These are phyloP conservation scores for Eucalyptus regnans DNA, from an alignment of 345 rosid genomes.

Conservation along the genomic window DNA sequence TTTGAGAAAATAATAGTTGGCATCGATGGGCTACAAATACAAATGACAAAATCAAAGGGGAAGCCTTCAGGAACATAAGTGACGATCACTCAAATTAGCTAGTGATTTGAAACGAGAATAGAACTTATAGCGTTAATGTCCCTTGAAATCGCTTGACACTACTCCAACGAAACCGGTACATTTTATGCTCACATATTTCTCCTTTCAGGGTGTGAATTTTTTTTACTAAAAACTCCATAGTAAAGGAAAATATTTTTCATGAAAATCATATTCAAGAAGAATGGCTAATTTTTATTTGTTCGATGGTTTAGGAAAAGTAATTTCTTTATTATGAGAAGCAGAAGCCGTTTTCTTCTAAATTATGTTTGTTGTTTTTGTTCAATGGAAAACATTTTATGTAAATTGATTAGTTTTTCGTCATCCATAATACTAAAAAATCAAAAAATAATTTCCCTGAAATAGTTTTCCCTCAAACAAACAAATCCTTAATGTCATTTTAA, in stretches of 20 bases:
- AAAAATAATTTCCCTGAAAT: neutral
- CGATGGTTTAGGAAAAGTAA: neutral
- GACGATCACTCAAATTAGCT: neutral
- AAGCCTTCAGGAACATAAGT: neutral
- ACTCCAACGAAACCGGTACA: neutral
- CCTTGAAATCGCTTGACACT: neutral
- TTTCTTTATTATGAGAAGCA: neutral
- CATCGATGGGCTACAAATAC: neutral
- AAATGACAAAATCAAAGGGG: neutral
- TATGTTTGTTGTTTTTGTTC: neutral
- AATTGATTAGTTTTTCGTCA: neutral
- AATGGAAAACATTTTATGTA: neutral
- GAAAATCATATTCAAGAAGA: neutral
- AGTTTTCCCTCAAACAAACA: neutral
- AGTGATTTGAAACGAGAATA: neutral
- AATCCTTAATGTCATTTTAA: neutral
- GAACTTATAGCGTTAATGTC: neutral
- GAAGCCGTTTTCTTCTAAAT: rapidly evolving
- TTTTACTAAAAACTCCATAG: neutral
- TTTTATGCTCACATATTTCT: neutral
- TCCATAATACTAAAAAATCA: neutral
- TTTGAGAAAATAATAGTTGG: neutral
- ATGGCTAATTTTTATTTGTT: neutral
- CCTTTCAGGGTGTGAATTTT: neutral
- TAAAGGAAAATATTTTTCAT: neutral